Percentiles rank a stretch among this genome's conserved stretches.
phyloP scores from a whole-genome alignment of 345 rosid species.

The Corchorus olitorius region DNA sequence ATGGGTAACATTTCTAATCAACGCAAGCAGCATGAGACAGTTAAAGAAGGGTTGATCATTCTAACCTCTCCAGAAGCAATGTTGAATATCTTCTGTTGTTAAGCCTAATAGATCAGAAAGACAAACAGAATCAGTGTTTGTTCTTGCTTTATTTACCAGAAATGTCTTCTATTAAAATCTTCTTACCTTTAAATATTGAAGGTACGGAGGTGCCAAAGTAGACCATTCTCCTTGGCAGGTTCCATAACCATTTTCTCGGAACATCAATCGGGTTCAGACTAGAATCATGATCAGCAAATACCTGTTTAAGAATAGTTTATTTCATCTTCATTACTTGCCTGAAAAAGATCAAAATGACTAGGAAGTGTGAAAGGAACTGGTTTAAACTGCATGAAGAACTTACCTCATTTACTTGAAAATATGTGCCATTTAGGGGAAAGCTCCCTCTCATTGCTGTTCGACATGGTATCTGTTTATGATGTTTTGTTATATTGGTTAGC shows the following conservation, averaged over 20 bases:
- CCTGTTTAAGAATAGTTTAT: conserved; percentile 37
- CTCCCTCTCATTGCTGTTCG: conserved; percentile 97
- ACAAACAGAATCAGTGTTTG: conserved; percentile 4
- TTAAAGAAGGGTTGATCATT: conserved; percentile 6
- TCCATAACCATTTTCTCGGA: conserved; percentile 83
- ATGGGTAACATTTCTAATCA: conserved; percentile 6
- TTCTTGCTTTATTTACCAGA: conserved; percentile 2
- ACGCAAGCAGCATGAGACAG: conserved; percentile 1
- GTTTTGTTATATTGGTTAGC: conserved; percentile 7
- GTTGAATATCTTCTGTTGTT: conserved; percentile 75
- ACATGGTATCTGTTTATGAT: conserved; percentile 73
- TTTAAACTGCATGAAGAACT: conserved; percentile 4
- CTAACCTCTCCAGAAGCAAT: conserved; percentile 91
- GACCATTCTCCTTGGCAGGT: conserved; percentile 72
- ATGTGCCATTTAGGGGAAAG: conserved; percentile 95
- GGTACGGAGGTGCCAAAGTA: conserved; percentile 94
- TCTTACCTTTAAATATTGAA: conserved; percentile 82
- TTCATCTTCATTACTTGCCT: conserved; percentile 17
- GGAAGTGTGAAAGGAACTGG: conserved; percentile 1
- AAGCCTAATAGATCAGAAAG: conserved; percentile 51
- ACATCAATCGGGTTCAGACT: conserved; percentile 76
- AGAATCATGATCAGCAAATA: conserved; percentile 92
- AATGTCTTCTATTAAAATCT: conserved; percentile 5
- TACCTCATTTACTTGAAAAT: conserved; percentile 96
- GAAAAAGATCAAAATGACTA: background rate